These are phyloP conservation scores for Aspergillus homomorphus DNA, from an alignment of 495 filamentous ascomycete species.

Conservation along the genomic window DNA sequence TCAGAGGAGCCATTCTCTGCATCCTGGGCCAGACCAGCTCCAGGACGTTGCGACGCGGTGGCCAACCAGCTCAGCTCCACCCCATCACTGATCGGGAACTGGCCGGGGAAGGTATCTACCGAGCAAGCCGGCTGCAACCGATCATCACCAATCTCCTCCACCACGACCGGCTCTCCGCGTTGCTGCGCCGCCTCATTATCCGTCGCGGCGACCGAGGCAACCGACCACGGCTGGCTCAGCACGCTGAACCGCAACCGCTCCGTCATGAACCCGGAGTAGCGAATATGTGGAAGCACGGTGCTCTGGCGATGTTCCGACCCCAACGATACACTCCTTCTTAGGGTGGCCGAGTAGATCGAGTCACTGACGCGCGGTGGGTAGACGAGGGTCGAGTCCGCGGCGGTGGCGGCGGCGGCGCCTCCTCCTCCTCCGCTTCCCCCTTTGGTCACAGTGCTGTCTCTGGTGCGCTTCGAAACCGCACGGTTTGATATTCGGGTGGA, in stretches of 20 bases:
- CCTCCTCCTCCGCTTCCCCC: background rate
- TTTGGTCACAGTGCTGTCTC: background rate
- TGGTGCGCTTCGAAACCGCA: background rate
- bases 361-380: constrained; percentile 8
- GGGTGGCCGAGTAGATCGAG: constrained; percentile 15
- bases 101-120: constrained; percentile 35
- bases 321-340: constrained; percentile 15
- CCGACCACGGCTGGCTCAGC: constrained; percentile 11
- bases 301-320: constrained; percentile 13
- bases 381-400: background rate
- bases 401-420: background rate
- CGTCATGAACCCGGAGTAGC: constrained; percentile 12
- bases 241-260: constrained; percentile 14
- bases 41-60: constrained; percentile 15
- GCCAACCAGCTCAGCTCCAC: constrained; percentile 29
- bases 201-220: constrained; percentile 12
- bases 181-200: constrained; percentile 12
- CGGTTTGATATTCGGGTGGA: background rate
- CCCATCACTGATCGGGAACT: constrained; percentile 36
- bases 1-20: constrained; percentile 9
- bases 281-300: constrained; percentile 14
- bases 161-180: constrained; percentile 5
- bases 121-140: constrained; percentile 15
- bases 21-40: background rate
- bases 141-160: constrained; percentile 14